Base-by-base conservation (phyloP, 225 moss, liverwort and hornwort genomes). In the Bryum argenteum region DNA sequence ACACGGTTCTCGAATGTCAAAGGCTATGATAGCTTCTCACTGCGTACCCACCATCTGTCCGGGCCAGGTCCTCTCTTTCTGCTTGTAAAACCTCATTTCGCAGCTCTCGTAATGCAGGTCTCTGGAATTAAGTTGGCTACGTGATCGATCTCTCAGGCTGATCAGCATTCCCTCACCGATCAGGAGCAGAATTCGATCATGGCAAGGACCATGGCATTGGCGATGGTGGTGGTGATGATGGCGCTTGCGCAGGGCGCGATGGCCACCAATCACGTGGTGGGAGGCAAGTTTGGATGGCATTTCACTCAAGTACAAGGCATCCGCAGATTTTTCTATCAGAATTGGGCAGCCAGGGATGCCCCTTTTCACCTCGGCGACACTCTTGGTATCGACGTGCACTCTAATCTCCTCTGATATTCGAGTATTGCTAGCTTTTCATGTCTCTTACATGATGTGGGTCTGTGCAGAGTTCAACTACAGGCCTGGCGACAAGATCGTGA, bases 171-270 rank as follows among this genome's bases (percentile, higher is more conserved):
- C 33, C 33, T 3, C 33, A 33, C 33, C 33, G 33, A 33, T 33
- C 33, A 33, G 33, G 33, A 33, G 33, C 33, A 33, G 33, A 33
- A 33, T 33, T 33, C 33, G 33, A 33, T 33, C 33, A 33, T 33
- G 33, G 33, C 33, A 33, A 33, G 33, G 33, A 8, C 55, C 17
- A 17, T 23, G 9, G 55, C 42, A 56, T 15, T 10, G 15, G 8
- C 55, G 41, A 23, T 56, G 68, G 42, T 69, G 41, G 42, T 42
- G 68, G 42, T 68, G 17, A 23, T 4, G 55, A 11, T 24, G 68
- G 55, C 23, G 15, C 21, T 69, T 0, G 23, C 42, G 1, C 55
- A 4, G 2, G 8, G 11, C 16, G 42, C 42, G 9, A 11, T 3
- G 0, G 69, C 69, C 17, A 42, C 11, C 16, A 69, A 69, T 2